Percentiles rank a stretch among this genome's conserved stretches.
Conservation (phyloP, 371 early-diverging fungal species). For the Mucor indicus region DNA sequence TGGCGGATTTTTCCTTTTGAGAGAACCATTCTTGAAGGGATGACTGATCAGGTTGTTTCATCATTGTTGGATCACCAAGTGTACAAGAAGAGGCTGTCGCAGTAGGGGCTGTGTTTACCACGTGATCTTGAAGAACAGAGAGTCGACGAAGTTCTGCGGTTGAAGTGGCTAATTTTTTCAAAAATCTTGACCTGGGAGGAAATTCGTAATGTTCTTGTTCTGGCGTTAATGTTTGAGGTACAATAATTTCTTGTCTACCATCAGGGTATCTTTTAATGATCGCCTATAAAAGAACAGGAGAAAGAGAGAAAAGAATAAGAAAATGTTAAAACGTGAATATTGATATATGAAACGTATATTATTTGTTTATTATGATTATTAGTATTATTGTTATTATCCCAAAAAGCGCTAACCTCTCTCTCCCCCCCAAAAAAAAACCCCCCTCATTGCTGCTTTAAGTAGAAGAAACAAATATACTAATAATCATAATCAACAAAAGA, state of each 20-base stretch:
- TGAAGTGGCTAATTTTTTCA: conserved; percentile 35
- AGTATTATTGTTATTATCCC: not conserved
- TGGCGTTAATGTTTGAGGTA: conserved; percentile 43
- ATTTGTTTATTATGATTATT: conserved; percentile 4
- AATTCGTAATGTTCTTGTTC: conserved; percentile 49
- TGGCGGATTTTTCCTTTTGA: conserved; percentile 7
- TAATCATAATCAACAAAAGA: not conserved
- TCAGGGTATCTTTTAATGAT: conserved; percentile 37
- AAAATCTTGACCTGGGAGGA: conserved; percentile 41
- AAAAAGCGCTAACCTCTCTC: too few species aligned
- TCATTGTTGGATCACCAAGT: too few species aligned
- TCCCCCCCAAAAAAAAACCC: too few species aligned
- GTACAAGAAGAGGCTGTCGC: not conserved
- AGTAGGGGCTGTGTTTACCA: conserved; percentile 3
- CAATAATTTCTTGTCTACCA: conserved; percentile 43
- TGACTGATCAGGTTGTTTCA: conserved; percentile 27
- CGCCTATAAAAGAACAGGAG: conserved; percentile 17
- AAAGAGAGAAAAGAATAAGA: not conserved
- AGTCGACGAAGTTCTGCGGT: conserved; percentile 22
- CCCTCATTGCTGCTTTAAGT: too few species aligned
- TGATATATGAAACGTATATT: conserved; percentile 11
- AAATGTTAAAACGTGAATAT: not conserved
- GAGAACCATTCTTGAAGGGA: conserved; percentile 41
- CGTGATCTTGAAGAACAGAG: conserved; percentile 13
- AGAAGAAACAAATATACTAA: not conserved